A percentile compares a stretch with the other conserved stretches of the same genome.
Evolutionary conservation across 2,329 filamentous ascomycete genomes (phyloP).

Genomic region (Neocatenulostroma microsporum): DNA sequence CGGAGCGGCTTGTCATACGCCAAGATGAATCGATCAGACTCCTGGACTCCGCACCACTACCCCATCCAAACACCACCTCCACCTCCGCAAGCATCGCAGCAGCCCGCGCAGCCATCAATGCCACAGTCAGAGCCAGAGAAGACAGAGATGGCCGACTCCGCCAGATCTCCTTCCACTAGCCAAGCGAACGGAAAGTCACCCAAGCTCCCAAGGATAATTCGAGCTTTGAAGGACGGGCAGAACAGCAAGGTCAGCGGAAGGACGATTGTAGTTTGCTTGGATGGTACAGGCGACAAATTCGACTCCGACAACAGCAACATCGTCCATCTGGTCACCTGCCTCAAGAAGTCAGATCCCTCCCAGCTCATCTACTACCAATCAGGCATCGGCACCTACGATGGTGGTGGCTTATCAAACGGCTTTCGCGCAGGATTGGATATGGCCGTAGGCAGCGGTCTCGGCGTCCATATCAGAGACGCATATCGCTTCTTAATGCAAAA

Average conservation of each 20-base stretch:
- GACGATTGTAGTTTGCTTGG: slow-evolving; percentile 36
- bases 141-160: no score
- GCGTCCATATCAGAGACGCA: slow-evolving; percentile 35
- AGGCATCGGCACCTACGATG: slow-evolving; percentile 41
- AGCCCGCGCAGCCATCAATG: not conserved
- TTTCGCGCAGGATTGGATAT: slow-evolving; percentile 36
- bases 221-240: slow-evolving; percentile 2
- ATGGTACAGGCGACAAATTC: slow-evolving; percentile 41
- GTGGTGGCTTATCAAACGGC: slow-evolving; percentile 33
- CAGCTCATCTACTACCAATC: slow-evolving; percentile 37
- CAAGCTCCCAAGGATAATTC: slow-evolving; percentile 2
- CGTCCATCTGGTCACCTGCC: slow-evolving; percentile 36
- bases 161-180: no score
- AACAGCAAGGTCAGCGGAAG: slow-evolving; percentile 13
- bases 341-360: slow-evolving; percentile 36
- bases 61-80: slow-evolving; percentile 2
- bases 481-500: slow-evolving; percentile 44
- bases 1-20: no score
- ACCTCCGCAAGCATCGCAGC: not conserved
- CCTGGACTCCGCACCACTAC: slow-evolving; percentile 1
- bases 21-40: no score
- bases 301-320: slow-evolving; percentile 40
- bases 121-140: not conserved
- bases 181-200: no score
- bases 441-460: slow-evolving; percentile 38